Evolutionary conservation across 805 yeast species (phyloP), one percentile per base, ranked within the genome.

Genomic region (Pichia occidentalis): DNA sequence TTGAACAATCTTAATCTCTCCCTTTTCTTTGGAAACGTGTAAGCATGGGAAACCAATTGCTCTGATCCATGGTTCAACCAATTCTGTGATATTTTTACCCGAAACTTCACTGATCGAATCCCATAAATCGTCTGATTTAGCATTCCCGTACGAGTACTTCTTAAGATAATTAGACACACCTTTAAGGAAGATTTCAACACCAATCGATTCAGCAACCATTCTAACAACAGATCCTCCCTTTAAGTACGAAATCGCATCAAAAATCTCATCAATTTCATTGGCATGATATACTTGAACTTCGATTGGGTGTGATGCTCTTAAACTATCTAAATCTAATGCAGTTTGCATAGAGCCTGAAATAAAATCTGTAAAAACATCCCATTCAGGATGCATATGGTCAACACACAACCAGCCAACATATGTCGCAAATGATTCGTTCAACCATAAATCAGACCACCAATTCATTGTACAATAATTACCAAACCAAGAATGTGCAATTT

Each of bases 391-490:
- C 50, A 83, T 69, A 46, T 70, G 59, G 53, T 81, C 79, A 37
- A 80, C 80, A 13, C 87, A 79, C 37, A 70, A 63, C 70, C 73
- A 80, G 4, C 86, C 84, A 54, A 81, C 82, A 79, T 85, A 85
- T 20, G 95, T 85, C 13, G 95, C 95, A 62, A 85, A 85, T 11
- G 94, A 92, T 62, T 85, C 95, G 54, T 85, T 85, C 44, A 85
- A 72, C 95, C 95, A 85, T 48, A 85, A 68, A 51, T 83, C 92
- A 51, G 85, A 85, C 95, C 95, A 85, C 92, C 94, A 85, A 52
- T 81, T 77, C 95, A 85, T 85, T 32, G 95, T 85, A 44, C 84
- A 90, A 50, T 81, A 70, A 59, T 85, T 80, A 39, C 95, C 95
- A 53, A 85, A 85, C 95, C 95, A 85, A 56, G 85, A 92, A 60